A percentile compares a stretch with the other conserved stretches of the same genome.
Evolutionary conservation across 805 yeast species (phyloP).

Genomic region (Ogataea paradorogensis): DNA sequence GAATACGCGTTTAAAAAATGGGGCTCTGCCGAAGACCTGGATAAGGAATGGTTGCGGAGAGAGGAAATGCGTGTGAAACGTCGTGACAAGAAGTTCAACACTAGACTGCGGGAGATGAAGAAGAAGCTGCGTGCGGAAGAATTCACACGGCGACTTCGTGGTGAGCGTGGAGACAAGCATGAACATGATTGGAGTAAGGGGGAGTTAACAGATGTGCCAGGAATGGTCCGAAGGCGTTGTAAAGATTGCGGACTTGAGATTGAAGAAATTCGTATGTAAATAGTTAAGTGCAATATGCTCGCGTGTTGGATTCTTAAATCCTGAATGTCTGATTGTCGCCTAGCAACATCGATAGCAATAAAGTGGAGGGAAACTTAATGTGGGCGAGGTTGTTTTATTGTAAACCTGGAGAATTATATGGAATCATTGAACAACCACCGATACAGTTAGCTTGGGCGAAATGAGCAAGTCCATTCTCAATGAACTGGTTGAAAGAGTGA

Average conservation of each 20-base stretch:
- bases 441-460: conserved; percentile 19
- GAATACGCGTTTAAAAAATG: conserved; percentile 89
- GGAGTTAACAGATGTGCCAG: conserved; percentile 33
- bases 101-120: conserved; percentile 82
- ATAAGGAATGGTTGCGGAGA: conserved; percentile 86
- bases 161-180: conserved; percentile 57
- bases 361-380: background rate
- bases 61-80: conserved; percentile 69
- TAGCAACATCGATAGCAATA: background rate
- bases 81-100: conserved; percentile 74
- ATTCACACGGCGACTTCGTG: conserved; percentile 65
- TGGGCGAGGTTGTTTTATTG: background rate
- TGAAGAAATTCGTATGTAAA: conserved; percentile 59
- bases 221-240: conserved; percentile 59
- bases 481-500: conserved; percentile 17
- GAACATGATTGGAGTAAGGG: conserved; percentile 73
- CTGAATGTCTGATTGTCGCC: too few species aligned
- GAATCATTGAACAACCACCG: conserved; percentile 20
- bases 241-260: conserved; percentile 78
- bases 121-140: conserved; percentile 91
- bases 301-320: too few species aligned
- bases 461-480: conserved; percentile 16
- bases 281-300: too few species aligned
- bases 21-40: conserved; percentile 88
- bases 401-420: conserved; percentile 12